Evolutionary conservation across 192 early-diverging fungal species (phyloP).

Genomic region (Coemansia interrupta): DNA sequence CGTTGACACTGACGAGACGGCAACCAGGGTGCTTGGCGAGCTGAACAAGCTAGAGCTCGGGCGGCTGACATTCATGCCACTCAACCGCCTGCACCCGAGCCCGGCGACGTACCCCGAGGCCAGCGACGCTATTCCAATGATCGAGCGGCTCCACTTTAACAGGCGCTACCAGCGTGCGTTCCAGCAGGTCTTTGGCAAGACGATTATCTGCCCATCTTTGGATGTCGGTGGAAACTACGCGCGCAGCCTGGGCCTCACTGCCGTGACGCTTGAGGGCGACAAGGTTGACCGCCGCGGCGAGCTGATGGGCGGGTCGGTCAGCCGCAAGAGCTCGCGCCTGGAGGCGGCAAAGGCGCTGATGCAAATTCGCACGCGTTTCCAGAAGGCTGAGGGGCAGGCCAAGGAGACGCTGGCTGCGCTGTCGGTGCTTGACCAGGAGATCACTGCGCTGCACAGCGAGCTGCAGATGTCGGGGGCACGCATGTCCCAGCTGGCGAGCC

Average conservation of each 20-base stretch:
- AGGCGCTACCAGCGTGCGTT: slow-evolving; percentile 69
- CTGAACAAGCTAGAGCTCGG: slow-evolving; percentile 61
- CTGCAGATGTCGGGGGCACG: slow-evolving; percentile 58
- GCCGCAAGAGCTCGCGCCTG: slow-evolving; percentile 68
- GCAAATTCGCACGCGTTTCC: slow-evolving; percentile 15
- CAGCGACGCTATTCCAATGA: slow-evolving; percentile 78
- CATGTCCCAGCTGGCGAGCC: slow-evolving; percentile 54
- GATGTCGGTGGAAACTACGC: slow-evolving; percentile 79
- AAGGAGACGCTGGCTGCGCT: slow-evolving; percentile 28
- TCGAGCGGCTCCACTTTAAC: slow-evolving; percentile 73
- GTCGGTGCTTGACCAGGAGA: slow-evolving; percentile 56
- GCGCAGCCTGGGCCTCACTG: slow-evolving; percentile 69
- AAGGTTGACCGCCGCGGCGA: slow-evolving; percentile 90
- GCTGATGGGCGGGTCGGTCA: slow-evolving; percentile 85
- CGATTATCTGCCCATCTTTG: slow-evolving; percentile 80
- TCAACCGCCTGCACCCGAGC: slow-evolving; percentile 76
- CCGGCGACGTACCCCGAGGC: slow-evolving; percentile 60
- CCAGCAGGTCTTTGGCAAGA: slow-evolving; percentile 88
- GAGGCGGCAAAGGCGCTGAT: slow-evolving; percentile 65
- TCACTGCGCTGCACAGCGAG: slow-evolving; percentile 59
- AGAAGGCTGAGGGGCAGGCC: slow-evolving; percentile 22
- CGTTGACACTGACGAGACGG: slow-evolving; percentile 90
- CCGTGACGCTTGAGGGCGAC: slow-evolving; percentile 90
- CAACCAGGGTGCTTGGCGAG: slow-evolving; percentile 63
- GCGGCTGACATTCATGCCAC: slow-evolving; percentile 92